Conservation (phyloP, 2,329 filamentous ascomycete species). For the Dactylellina sp. region DNA sequence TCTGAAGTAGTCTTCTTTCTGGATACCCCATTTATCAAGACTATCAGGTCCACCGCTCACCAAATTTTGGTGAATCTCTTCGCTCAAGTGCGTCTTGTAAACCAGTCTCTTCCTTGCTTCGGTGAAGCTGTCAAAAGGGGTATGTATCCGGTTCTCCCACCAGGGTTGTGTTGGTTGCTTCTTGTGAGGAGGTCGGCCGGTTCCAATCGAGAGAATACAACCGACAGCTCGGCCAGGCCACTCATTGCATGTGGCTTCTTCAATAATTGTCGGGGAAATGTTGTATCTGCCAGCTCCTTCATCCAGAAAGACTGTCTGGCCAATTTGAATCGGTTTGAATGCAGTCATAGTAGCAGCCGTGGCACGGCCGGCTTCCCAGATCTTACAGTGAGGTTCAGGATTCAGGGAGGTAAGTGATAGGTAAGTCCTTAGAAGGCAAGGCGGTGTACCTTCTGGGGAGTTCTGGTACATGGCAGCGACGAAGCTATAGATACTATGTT, state of each 20-base stretch:
- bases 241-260: conserved; percentile 91
- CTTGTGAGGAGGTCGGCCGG: conserved; percentile 76
- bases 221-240: conserved; percentile 86
- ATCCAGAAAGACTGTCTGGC: conserved; percentile 92
- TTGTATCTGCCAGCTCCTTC: conserved; percentile 94
- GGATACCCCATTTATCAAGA: conserved; percentile 76
- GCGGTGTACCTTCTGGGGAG: conserved; percentile 74
- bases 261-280: conserved; percentile 83
- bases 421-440: conserved; percentile 88
- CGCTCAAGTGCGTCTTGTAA: conserved; percentile 92
- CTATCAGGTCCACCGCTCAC: conserved; percentile 35
- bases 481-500: conserved; percentile 38
- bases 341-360: conserved; percentile 90
- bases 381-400: conserved; percentile 86
- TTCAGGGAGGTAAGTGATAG: conserved; percentile 71
- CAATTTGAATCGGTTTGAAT: conserved; percentile 95
- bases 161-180: conserved; percentile 79
- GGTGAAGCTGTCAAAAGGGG: conserved; percentile 81
- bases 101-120: conserved; percentile 87
- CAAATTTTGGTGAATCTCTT: conserved; percentile 79
- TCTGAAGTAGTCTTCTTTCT: conserved; percentile 90
- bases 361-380: conserved; percentile 97
- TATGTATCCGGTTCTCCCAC: conserved; percentile 82
- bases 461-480: conserved; percentile 93
- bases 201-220: conserved; percentile 92